A percentile compares a stretch with the other conserved stretches of the same genome.
These are phyloP conservation scores for Pogostemon cablin DNA, from an alignment of 257 asterid species.

Conservation along the genomic window DNA sequence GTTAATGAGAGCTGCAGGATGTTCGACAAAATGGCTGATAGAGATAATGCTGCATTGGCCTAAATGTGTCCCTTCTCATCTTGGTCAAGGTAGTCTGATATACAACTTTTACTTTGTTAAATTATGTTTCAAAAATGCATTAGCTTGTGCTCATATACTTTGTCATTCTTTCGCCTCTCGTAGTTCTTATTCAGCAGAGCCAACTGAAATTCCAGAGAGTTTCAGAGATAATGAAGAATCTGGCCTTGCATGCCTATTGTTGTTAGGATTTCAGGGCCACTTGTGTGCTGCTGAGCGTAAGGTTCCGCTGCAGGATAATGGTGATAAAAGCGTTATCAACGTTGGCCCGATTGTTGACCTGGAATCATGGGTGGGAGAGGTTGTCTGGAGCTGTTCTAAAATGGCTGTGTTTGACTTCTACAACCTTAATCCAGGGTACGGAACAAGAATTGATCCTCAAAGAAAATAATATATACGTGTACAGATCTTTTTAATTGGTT, in stretches of 20 bases:
- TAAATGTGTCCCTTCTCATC: too few relatives aligned
- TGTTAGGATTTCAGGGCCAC: neutral
- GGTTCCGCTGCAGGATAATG: slow-evolving; percentile 19
- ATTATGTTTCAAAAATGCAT: too few relatives aligned
- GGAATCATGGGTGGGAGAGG: slow-evolving; percentile 40
- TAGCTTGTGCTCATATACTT: too few relatives aligned
- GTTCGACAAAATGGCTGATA: too few relatives aligned
- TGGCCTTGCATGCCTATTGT: neutral
- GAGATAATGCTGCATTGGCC: too few relatives aligned
- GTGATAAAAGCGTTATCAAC: neutral
- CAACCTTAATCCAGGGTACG: slow-evolving; percentile 14
- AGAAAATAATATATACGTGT: neutral
- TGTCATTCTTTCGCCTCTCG: too few relatives aligned
- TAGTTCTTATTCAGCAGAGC: neutral
- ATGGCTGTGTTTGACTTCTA: slow-evolving; percentile 40
- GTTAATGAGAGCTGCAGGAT: neutral
- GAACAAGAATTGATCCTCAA: slow-evolving; percentile 30
- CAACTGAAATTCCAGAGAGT: neutral
- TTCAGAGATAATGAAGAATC: slow-evolving; percentile 17
- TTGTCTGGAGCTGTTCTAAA: slow-evolving; percentile 25
- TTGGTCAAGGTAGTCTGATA: too few relatives aligned
- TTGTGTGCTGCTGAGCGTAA: neutral
- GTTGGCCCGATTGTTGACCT: slow-evolving; percentile 37
- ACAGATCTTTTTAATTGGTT: neutral
- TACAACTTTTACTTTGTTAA: too few relatives aligned